phyloP scores from a whole-genome alignment of 164 flowering plant genomes.

The Taxillus chinensis region DNA sequence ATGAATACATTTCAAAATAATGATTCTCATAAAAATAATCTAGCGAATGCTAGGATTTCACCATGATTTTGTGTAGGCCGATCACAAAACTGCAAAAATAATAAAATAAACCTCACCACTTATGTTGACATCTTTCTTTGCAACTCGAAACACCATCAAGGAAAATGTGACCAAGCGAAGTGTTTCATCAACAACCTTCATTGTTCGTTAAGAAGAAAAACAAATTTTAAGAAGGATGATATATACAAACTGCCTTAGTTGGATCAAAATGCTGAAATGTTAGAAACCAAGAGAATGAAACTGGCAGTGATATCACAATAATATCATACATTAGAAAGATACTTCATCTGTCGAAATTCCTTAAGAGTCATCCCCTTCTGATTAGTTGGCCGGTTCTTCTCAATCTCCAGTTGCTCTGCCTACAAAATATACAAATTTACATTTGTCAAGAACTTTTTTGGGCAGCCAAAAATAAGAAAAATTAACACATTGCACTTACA shows the following conservation, averaged over 20 bases:
- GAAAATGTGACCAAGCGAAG: slow-evolving; percentile 69
- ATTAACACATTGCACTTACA: too few relatives aligned
- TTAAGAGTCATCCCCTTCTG: slow-evolving; percentile 57
- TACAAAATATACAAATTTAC: slow-evolving; percentile 6
- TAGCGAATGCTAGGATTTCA: too few relatives aligned
- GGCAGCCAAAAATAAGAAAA: too few relatives aligned
- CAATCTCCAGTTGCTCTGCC: slow-evolving; percentile 72
- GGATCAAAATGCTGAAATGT: not conserved
- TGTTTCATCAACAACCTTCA: slow-evolving; percentile 78
- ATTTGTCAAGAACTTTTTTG: too few relatives aligned
- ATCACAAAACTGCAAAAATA: too few relatives aligned
- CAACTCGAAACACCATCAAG: slow-evolving; percentile 51
- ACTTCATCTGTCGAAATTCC: slow-evolving; percentile 68
- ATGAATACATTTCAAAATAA: not conserved
- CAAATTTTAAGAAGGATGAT: not conserved
- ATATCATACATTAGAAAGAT: slow-evolving; percentile 52
- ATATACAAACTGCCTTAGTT: not conserved
- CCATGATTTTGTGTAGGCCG: too few relatives aligned
- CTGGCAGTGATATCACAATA: not conserved
- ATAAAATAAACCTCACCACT: slow-evolving; percentile 26
- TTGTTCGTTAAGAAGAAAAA: not conserved
- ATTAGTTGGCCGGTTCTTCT: slow-evolving; percentile 41
- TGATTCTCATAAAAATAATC: not conserved
- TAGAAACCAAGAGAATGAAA: not conserved
- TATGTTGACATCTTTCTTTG: slow-evolving; percentile 42